phyloP scores from a whole-genome alignment of 2,329 filamentous ascomycete species.

The Neonectria hederae region DNA sequence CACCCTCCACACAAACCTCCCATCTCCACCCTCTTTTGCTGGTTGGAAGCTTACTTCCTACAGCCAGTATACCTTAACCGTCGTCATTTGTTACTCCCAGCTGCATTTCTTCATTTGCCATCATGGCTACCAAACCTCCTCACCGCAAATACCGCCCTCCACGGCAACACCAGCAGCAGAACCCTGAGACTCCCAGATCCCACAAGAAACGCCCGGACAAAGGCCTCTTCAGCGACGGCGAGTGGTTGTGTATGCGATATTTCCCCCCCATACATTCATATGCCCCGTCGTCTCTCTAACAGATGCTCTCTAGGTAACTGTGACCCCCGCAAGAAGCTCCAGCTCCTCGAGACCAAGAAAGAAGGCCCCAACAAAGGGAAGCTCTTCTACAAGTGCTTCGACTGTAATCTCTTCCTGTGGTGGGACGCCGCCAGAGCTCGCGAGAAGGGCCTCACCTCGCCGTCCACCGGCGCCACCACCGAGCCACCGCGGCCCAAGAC shows the following conservation, averaged over 20 bases:
- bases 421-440: conserved; percentile 49
- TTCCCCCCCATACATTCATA: neutral
- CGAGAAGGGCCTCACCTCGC: conserved; percentile 37
- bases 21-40: neutral
- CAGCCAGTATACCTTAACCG: too few species aligned
- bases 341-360: conserved; percentile 50
- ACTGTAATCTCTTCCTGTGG: conserved; percentile 59
- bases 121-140: conserved; percentile 3
- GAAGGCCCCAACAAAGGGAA: conserved; percentile 51
- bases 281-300: neutral
- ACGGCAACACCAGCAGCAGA: conserved; percentile 1
- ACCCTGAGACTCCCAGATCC: conserved; percentile 39
- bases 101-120: neutral
- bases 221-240: conserved; percentile 46
- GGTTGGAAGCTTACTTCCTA: too few species aligned
- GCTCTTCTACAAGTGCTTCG: conserved; percentile 55
- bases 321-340: conserved; percentile 50
- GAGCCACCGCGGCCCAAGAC: conserved; percentile 38
- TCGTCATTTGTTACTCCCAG: neutral
- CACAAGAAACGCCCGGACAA: conserved; percentile 45
- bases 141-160: conserved; percentile 10
- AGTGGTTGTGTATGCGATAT: conserved; percentile 50
- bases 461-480: conserved; percentile 14
- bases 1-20: neutral
- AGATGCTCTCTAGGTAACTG: conserved; percentile 51